Base-by-base conservation (phyloP, 164 flowering plant genomes). In the Santalum album region DNA sequence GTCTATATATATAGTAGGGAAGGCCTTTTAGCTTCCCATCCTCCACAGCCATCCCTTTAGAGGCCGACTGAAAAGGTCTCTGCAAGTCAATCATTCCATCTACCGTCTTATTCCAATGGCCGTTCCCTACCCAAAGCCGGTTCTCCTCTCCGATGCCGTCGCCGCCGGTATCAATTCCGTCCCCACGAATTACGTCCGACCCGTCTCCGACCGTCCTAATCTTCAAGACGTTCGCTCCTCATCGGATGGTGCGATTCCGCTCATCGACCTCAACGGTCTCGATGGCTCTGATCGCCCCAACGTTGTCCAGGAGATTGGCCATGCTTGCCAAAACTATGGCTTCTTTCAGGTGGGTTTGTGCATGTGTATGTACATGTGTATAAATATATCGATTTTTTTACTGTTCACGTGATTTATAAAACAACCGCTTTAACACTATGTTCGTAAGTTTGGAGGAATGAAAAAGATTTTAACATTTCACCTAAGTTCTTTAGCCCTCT, bases 131-230 rank as follows among this genome's bases (percentile, higher is more conserved):
- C 42, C 12, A 4, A 38, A 38, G 16, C 17, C 16, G 16, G 16
- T 62, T 1, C 59, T 77, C 1, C 53, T 78, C 0, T 24, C 79
- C 0, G 83, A 81, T 54, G 49, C 63, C 19, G 63, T 60, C 1
- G 42, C 70, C 6, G 47, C 32, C 1, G 56, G 61, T 1, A 53
- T 25, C 5, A 49, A 42, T 40, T 34, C 35, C 21, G 65, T 76
- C 14, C 83, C 83, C 0, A 3, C 69, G 7, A 72, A 69, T 17
- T 81, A 69, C 65, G 57, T 81, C 26, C 60, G 80, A 20, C 77
- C 87, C 24, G 35, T 58, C 40, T 57, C 73, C 7, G 87, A 78
- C 56, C 83, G 83, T 15, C 82, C 84, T 4, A 69, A 75, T 49
- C 65, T 77, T 14, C 17, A 24, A 5, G 57, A 63, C 2, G 72